phyloP scores from a whole-genome alignment of 225 moss, liverwort and hornwort species.

The Straminergon stramineum region DNA sequence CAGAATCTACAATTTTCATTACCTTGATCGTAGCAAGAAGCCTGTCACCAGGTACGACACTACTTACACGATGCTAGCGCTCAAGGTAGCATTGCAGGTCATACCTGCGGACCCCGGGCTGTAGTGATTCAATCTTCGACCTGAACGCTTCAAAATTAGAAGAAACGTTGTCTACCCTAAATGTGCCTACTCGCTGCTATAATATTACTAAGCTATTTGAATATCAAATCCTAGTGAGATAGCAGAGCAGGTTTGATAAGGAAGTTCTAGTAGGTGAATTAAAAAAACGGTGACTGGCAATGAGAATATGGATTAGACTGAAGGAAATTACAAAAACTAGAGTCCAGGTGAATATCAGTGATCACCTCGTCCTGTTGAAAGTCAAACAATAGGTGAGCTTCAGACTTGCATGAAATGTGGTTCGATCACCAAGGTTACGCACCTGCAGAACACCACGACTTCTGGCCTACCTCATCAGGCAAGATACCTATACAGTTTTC shows the following conservation, averaged over 20 bases:
- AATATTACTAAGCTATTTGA: slow-evolving; percentile 23
- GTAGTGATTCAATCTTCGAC: slow-evolving; percentile 18
- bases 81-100: slow-evolving; percentile 21
- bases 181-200: slow-evolving; percentile 12
- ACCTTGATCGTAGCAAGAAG: slow-evolving; percentile 22
- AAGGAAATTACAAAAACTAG: slow-evolving; percentile 22
- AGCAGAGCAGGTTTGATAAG: slow-evolving; percentile 8
- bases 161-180: slow-evolving; percentile 7
- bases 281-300: slow-evolving; percentile 4
- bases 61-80: slow-evolving; percentile 43
- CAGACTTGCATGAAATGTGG: background rate
- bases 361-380: slow-evolving; percentile 12
- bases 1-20: slow-evolving; percentile 42
- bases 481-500: slow-evolving; percentile 57
- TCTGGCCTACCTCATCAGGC: slow-evolving; percentile 25
- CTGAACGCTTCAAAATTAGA: slow-evolving; percentile 19
- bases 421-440: background rate
- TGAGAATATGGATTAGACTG: slow-evolving; percentile 18
- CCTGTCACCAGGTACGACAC: slow-evolving; percentile 29
- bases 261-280: slow-evolving; percentile 5
- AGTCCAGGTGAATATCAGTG: slow-evolving; percentile 9
- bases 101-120: slow-evolving; percentile 12
- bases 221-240: slow-evolving; percentile 16
- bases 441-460: slow-evolving; percentile 6
- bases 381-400: slow-evolving; percentile 13